Conservation (phyloP, 352 stramenopile genomes). For the Phytophthora melonis region DNA sequence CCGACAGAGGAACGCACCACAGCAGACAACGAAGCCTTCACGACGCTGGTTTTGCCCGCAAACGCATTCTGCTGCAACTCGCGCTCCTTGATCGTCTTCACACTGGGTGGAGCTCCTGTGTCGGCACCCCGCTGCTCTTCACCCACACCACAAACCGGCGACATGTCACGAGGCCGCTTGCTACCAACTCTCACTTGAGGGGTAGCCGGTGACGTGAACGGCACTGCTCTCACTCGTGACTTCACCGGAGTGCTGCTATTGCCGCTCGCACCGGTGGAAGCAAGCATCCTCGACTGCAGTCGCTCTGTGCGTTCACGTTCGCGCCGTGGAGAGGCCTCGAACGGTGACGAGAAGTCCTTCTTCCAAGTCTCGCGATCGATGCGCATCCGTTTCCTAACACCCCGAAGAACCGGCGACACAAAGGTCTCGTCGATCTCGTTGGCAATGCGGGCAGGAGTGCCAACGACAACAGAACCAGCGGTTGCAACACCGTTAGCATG, state of each 20-base stretch:
- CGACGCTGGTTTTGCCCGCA: conserved; percentile 3
- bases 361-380: conserved; percentile 78
- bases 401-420: conserved; percentile 67
- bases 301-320: conserved; percentile 62
- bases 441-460: conserved; percentile 34
- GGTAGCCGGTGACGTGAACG: conserved; percentile 25
- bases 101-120: conserved; percentile 3
- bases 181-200: conserved; percentile 28
- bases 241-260: conserved; percentile 17
- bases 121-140: conserved; percentile 22
- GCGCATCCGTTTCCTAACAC: conserved; percentile 62
- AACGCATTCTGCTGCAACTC: conserved; percentile 20
- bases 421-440: conserved; percentile 64
- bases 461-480: conserved; percentile 20
- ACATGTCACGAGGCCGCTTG: conserved; percentile 32
- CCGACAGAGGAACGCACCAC: conserved; percentile 20
- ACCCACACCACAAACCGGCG: conserved; percentile 24
- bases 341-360: conserved; percentile 74
- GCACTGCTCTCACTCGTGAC: conserved; percentile 29
- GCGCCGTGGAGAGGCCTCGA: conserved; percentile 62
- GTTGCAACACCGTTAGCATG: conserved; percentile 43
- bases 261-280: conserved; percentile 10
- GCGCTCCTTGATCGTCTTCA: conserved; percentile 18
- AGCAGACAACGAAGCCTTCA: conserved; percentile 37
- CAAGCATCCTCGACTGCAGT: conserved; percentile 56